phyloP scores from a whole-genome alignment of 306 rosid species.

The Cyclanthera cordifolia region DNA sequence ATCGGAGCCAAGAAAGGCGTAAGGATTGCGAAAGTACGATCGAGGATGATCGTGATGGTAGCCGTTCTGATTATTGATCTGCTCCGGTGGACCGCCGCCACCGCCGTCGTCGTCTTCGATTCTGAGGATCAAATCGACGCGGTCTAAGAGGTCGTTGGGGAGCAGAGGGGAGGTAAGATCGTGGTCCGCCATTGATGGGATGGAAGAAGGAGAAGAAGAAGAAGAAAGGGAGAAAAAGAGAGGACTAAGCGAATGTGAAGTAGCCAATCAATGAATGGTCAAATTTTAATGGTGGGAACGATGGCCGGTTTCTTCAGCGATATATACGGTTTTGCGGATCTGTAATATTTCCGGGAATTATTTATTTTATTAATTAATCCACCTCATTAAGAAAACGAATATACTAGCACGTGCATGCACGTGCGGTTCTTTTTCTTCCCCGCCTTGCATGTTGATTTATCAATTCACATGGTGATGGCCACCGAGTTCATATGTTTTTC shows the following conservation, averaged over 20 bases:
- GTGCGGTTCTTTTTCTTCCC: background rate
- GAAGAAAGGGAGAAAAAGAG: background rate
- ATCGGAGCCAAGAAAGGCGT: constrained; percentile 36
- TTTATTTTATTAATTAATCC: background rate
- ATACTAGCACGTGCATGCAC: background rate
- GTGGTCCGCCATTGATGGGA: constrained; percentile 43
- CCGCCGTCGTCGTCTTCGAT: constrained; percentile 13
- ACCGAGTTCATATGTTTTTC: no score
- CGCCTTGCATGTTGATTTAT: no score
- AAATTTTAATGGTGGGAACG: background rate
- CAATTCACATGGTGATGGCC: no score
- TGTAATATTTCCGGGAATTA: background rate
- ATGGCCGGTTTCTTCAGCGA: background rate
- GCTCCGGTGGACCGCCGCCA: background rate
- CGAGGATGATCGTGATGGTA: background rate
- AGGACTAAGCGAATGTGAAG: no score
- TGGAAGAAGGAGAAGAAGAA: no score
- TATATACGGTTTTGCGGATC: background rate
- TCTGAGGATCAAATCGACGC: constrained; percentile 34
- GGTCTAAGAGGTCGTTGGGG: constrained; percentile 26
- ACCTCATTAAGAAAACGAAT: background rate
- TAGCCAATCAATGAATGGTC: background rate
- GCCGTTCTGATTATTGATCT: background rate
- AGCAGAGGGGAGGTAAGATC: constrained; percentile 49
- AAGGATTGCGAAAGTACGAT: constrained; percentile 30